Percentiles rank a stretch among this genome's conserved stretches.
Conservation (phyloP, 768 basidiomycete genomes). For the Panaeolus papilionaceus region DNA sequence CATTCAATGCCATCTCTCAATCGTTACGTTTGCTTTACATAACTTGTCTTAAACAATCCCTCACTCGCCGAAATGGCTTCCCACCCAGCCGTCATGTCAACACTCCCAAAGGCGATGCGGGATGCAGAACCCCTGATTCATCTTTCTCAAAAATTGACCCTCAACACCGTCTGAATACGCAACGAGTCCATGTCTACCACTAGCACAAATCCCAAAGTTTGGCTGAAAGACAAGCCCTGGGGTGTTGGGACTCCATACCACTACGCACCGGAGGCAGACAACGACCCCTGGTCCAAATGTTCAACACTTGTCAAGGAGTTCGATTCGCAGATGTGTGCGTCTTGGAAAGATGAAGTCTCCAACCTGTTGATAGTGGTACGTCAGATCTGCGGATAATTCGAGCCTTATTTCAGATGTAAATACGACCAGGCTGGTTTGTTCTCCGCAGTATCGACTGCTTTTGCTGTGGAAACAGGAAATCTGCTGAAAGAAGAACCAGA, state of each 20-base stretch:
- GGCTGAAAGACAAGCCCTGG: background rate
- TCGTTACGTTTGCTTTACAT: background rate
- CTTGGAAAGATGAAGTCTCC: slow-evolving; percentile 33
- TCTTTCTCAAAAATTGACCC: no score
- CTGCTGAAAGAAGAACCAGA: slow-evolving; percentile 25
- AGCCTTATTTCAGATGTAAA: background rate
- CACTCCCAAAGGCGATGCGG: background rate
- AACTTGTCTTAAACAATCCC: background rate
- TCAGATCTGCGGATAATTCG: background rate
- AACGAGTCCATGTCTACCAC: no score
- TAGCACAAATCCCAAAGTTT: background rate
- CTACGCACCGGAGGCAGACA: background rate
- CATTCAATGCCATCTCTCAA: background rate
- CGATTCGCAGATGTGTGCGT: slow-evolving; percentile 29
- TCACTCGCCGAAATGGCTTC: no score
- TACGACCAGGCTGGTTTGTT: slow-evolving; percentile 28
- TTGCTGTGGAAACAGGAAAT: slow-evolving; percentile 29
- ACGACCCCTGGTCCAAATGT: slow-evolving; percentile 4
- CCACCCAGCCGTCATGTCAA: no score
- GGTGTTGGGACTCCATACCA: background rate
- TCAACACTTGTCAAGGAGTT: slow-evolving; percentile 21
- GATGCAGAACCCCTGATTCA: no score
- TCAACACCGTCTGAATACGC: background rate
- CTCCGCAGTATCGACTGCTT: slow-evolving; percentile 31
- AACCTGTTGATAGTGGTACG: slow-evolving; percentile 32